Percentiles rank a stretch among this genome's conserved stretches.
Evolutionary conservation across 208 protist species (phyloP).

Genomic region (Angomonas deanei): DNA sequence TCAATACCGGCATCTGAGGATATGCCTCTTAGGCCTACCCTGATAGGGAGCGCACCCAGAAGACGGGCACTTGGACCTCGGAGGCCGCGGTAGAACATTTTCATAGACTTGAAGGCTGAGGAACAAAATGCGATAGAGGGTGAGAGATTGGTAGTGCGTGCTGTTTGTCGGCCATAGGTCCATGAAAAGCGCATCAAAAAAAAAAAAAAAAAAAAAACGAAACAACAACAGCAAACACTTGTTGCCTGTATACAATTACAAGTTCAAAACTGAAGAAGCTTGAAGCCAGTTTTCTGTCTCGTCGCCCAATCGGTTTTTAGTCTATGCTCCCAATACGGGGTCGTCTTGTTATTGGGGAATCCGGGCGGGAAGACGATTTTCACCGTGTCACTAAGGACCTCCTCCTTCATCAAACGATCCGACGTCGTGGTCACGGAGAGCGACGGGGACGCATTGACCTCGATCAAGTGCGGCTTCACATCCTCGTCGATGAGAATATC

Average conservation of each 20-base stretch:
- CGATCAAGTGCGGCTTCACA: conserved; percentile 95
- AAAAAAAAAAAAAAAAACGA: no score
- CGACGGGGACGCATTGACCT: conserved; percentile 94
- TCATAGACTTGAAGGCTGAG: neutral
- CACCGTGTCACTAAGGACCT: conserved; percentile 73
- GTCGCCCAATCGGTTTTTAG: conserved; percentile 71
- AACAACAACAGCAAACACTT: no score
- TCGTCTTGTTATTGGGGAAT: conserved; percentile 44
- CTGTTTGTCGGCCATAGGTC: no score
- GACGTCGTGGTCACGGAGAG: conserved; percentile 77
- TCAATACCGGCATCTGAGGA: neutral
- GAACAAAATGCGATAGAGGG: no score
- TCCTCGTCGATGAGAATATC: conserved; percentile 96
- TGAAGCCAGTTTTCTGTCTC: conserved; percentile 60
- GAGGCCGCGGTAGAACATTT: no score
- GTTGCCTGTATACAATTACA: no score
- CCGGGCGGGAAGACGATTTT: conserved; percentile 79
- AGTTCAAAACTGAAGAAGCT: conserved; percentile 13
- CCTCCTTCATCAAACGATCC: conserved; percentile 82
- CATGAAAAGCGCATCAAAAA: no score
- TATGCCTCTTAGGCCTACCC: no score
- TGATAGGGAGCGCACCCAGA: no score
- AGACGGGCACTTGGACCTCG: no score
- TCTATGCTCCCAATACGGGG: conserved; percentile 82
- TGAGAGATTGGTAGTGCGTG: no score